Evolutionary conservation across 495 filamentous ascomycete species (phyloP), one percentile per base, ranked within the genome.

Genomic region (Neurospora sp.): DNA sequence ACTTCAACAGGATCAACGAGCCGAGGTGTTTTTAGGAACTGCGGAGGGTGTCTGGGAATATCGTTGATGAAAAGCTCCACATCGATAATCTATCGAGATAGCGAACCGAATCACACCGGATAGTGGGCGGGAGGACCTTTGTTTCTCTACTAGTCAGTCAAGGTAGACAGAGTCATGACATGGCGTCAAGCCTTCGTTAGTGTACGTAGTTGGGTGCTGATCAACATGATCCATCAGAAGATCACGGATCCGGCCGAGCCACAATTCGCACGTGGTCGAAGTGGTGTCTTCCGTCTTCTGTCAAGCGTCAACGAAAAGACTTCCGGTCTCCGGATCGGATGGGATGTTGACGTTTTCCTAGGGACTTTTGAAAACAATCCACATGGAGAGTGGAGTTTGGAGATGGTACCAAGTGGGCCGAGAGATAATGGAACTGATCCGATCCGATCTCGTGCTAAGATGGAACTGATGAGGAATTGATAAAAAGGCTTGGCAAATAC

Each of bases 401-500:
- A 66, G 53, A 66, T 66, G 27, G 53, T 66, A 31, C 53, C 27
- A 66, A 66, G 53, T 66, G 53, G 53, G 27, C 27, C 53, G 14
- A 35, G 2, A 66, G 53, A 35, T 66, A 66, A 37, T 37, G 35
- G 35, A 61, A 61, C 20, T 61, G 53, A 66, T 66, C 53, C 27
- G 27, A 37, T 7, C 35, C 35, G 35, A 37, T 37, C 35, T 37
- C 35, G 35, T 37, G 35, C 35, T 5, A 37, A 37, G 35, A 37
- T 37, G 35, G 35, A 37, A 37, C 35, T 66, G 27, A 35, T 35
- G 53, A 74, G 40, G 71, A 76, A 78, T 72, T 74, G 79, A 80
- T 78, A 80, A 80, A 75, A 79, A 73, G 8, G 68, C 77, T 80
- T 79, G 78, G 78, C 78, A 40, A 14, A 22, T 27, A 59, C 20